phyloP scores from a whole-genome alignment of 1,284 basidiomycete genomes.

The Singerocomus rubriflavus region DNA sequence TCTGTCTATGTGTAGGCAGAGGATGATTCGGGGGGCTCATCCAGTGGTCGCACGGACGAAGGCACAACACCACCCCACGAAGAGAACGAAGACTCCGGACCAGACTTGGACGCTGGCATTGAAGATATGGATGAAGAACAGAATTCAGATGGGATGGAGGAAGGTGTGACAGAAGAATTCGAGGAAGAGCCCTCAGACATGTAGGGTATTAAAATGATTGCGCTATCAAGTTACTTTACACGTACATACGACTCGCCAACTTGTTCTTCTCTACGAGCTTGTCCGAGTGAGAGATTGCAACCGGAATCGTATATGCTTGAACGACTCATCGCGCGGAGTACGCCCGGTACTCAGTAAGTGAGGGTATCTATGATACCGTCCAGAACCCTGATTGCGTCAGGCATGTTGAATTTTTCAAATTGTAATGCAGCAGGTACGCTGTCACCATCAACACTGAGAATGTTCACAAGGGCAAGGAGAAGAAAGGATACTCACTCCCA shows the following conservation, averaged over 20 bases:
- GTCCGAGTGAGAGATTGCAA: neutral
- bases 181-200: conserved; percentile 30
- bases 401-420: conserved; percentile 90
- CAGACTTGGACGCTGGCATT: conserved; percentile 67
- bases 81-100: conserved; percentile 53
- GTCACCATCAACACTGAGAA: conserved; percentile 7
- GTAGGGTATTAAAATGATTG: conserved; percentile 5
- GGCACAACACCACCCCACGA: conserved; percentile 49
- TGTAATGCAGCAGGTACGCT: conserved; percentile 80
- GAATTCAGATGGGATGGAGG: conserved; percentile 28
- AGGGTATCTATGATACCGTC: conserved; percentile 85
- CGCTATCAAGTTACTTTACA: neutral
- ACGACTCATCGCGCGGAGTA: neutral
- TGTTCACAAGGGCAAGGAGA: neutral
- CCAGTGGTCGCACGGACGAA: conserved; percentile 37
- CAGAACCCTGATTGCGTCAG: conserved; percentile 78
- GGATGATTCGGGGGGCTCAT: conserved; percentile 38
- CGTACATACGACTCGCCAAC: neutral
- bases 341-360: conserved; percentile 51
- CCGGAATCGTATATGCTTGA: neutral
- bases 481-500: conserved; percentile 76
- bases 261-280: neutral
- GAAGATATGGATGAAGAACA: conserved; percentile 67
- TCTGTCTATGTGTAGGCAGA: conserved; percentile 37
- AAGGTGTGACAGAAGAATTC: conserved; percentile 28